Base-by-base conservation (phyloP, 345 rosid species). In the Bruguiera sexangula region DNA sequence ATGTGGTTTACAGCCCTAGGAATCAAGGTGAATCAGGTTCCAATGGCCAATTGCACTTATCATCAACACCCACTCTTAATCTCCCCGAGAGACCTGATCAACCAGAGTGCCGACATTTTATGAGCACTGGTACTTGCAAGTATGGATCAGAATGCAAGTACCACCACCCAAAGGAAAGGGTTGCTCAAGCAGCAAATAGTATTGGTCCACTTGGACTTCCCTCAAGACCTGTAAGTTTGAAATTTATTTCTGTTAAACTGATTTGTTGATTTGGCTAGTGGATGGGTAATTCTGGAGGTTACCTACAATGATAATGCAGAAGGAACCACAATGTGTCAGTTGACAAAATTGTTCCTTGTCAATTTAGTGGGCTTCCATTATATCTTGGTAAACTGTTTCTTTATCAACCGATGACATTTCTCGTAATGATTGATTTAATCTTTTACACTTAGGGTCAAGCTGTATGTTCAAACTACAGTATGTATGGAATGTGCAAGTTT, bases 61-160 rank as follows among this genome's bases (percentile, higher is more conserved):
- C 77, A 68, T 65, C 85, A 74, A 46, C 83, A 69, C 34, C 63
- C 29, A 68, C 46, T 76, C 58, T 69, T 66, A 76, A 65, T 84
- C 73, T 85, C 21, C 82, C 93, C 8, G 87, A 86, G 75, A 85
- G 85, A 79, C 85, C 89, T 62, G 89, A 87, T 70, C 91, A 80
- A 65, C 89, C 88, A 68, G 92, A 90, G 63, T 90, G 96, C 75
- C 82, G 93, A 32, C 82, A 79, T 77, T 90, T 75, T 75, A 85
- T 88, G 94, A 88, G 76, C 80, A 85, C 75, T 3, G 94, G 96
- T 58, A 79, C 84, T 8, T 88, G 94, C 85, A 90, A 87, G 79
- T 88, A 90, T 54, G 96, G 96, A 74, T 78, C 84, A 68, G 90
- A 84, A 60, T 88, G 96, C 92, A 88, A 88, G 86, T 88, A 82